phyloP scores from a whole-genome alignment of 148 eudicot genomes.

The Limonium bicolor region DNA sequence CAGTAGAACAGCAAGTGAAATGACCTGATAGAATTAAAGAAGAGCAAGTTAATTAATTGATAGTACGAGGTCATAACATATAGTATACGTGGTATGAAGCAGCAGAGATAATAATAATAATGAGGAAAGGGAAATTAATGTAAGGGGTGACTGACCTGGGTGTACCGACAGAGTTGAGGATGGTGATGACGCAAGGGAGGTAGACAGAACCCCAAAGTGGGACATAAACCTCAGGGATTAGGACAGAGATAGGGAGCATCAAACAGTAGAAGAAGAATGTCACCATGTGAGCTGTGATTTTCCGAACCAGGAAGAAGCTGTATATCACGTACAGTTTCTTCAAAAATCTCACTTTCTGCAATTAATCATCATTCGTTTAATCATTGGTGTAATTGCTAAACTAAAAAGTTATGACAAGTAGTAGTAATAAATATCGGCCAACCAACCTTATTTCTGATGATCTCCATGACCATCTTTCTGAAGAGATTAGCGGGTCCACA shows the following conservation, averaged over 20 bases:
- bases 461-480: slow-evolving; percentile 87
- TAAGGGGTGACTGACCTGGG: slow-evolving; percentile 43
- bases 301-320: slow-evolving; percentile 91
- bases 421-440: background rate
- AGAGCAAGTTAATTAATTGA: background rate
- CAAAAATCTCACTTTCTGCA: slow-evolving; percentile 74
- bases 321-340: slow-evolving; percentile 90
- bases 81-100: background rate
- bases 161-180: slow-evolving; percentile 83
- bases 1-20: slow-evolving; percentile 82
- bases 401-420: background rate
- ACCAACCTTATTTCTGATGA: slow-evolving; percentile 60
- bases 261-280: slow-evolving; percentile 79
- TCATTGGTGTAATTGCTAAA: background rate
- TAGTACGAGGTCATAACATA: background rate
- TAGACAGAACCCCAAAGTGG: slow-evolving; percentile 89
- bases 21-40: slow-evolving; percentile 36
- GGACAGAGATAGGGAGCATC: slow-evolving; percentile 56
- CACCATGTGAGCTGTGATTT: slow-evolving; percentile 84
- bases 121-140: background rate
- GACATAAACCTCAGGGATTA: slow-evolving; percentile 79
- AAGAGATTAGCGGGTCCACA: slow-evolving; percentile 96
- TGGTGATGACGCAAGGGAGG: slow-evolving; percentile 73
- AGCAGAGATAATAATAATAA: background rate
- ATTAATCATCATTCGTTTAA: background rate